Conservation (phyloP, 768 basidiomycete species). For the Boletus coccyginus region DNA sequence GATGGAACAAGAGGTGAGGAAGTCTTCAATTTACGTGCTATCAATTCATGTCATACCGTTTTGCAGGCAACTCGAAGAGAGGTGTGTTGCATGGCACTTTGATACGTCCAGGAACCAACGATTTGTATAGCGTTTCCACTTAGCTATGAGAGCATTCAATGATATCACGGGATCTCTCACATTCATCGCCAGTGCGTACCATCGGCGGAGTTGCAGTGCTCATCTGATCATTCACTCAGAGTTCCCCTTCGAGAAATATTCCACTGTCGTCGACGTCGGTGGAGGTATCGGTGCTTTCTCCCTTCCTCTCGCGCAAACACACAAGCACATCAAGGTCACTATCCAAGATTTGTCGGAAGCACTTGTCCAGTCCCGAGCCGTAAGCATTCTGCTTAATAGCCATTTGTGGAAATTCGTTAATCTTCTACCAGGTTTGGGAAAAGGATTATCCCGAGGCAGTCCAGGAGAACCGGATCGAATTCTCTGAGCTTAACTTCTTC, state of each 20-base stretch:
- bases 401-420: background rate
- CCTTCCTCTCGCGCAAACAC: conserved; percentile 26
- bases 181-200: conserved; percentile 18
- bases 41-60: background rate
- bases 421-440: conserved; percentile 21
- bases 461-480: conserved; percentile 25
- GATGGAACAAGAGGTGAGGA: conserved; percentile 22
- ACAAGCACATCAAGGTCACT: conserved; percentile 31
- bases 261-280: conserved; percentile 34
- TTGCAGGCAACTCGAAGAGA: conserved; percentile 19
- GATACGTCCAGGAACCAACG: background rate
- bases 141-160: conserved; percentile 23
- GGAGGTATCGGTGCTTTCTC: conserved; percentile 34
- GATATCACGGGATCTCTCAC: conserved; percentile 26
- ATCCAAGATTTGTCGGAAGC: conserved; percentile 31
- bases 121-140: conserved; percentile 18
- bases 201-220: background rate
- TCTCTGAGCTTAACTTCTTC: conserved; percentile 32
- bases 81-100: conserved; percentile 2
- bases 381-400: background rate
- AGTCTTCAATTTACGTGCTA: background rate
- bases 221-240: conserved; percentile 13
- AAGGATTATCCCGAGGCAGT: conserved; percentile 23
- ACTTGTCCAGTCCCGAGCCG: conserved; percentile 21
- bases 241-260: conserved; percentile 31